Evolutionary conservation across 1,284 basidiomycete genomes (phyloP).

Genomic region (Pisolithus thermaeus): DNA sequence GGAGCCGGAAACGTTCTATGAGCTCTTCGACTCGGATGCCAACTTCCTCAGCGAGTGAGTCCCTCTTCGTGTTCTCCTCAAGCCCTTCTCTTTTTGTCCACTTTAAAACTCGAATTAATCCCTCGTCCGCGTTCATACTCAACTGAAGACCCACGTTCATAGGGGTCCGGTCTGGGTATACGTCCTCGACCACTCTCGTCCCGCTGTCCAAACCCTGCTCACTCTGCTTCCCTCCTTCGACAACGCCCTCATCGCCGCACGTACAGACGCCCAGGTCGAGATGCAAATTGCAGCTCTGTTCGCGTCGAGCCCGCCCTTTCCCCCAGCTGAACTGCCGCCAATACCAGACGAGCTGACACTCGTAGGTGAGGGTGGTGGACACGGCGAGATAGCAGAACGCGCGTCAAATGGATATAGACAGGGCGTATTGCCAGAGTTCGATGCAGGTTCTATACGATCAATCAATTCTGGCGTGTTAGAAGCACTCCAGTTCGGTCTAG

Average conservation of each 20-base stretch:
- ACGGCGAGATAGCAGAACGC: too few relatives aligned
- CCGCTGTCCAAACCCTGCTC: constrained; percentile 70
- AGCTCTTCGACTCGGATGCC: constrained; percentile 73
- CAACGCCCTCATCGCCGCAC: constrained; percentile 67
- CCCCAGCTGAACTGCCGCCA: constrained; percentile 54
- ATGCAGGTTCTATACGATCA: constrained; percentile 40
- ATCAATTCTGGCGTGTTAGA: constrained; percentile 42
- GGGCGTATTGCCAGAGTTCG: constrained; percentile 17
- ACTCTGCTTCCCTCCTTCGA: constrained; percentile 70
- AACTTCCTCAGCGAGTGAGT: constrained; percentile 68
- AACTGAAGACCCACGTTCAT: constrained; percentile 2
- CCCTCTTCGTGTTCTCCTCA: not conserved
- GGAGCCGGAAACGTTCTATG: constrained; percentile 68
- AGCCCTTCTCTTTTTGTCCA: too few relatives aligned
- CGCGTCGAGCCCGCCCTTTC: constrained; percentile 73
- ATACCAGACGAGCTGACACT: not conserved
- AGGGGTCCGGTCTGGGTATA: constrained; percentile 84
- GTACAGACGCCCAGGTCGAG: constrained; percentile 59
- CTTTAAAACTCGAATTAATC: too few relatives aligned
- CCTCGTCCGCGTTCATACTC: not conserved
- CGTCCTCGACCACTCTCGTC: constrained; percentile 64
- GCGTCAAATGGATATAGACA: too few relatives aligned
- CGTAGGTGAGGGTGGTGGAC: too few relatives aligned
- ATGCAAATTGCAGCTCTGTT: constrained; percentile 71
- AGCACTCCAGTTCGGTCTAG: constrained; percentile 35